Base-by-base conservation (phyloP, 768 basidiomycete species). In the Leccinum ochraceum region DNA sequence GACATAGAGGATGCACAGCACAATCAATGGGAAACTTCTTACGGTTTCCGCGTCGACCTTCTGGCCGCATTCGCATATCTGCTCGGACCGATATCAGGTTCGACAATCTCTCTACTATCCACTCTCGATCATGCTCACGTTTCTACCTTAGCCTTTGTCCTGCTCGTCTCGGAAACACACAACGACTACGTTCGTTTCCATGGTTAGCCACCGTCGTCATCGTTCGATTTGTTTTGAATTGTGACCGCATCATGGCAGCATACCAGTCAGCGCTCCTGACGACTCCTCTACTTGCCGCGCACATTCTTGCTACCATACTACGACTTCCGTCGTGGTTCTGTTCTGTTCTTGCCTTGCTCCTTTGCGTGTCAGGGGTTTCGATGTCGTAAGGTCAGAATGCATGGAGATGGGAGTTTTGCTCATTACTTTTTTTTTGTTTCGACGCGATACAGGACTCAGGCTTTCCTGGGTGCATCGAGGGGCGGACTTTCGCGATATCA, bases 181-280 rank as follows among this genome's bases (percentile, higher is more conserved):
- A 89, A 88, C 66, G 87, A 91, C 72, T 88, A 84, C 63, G 84
- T 91, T 60, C 85, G 90, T 56, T 92, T 91, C 70, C 89, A 90
- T 69, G 87, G 89, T 89, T 56, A 67, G 82, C 69, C 16, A 37
- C 56, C 39, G 7, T n/a, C 28, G 48, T 56, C 50, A 32, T 50
- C 57, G 34, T 39, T 57, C 54, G 56, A 53, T 64, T 53, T 56
- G 3, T 32, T 44, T 56, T 57, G 56, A 51, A 57, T 53, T 34
- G n/a, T 62, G 54, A 56, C 57, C 39, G 20, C 52, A 34, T 61
- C 30, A 30, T 30, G 30, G 22, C 69, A 93, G 91, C 88, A 32
- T 92, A 92, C 69, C 90, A 92, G 74, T 89, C 89, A 11, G 89
- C 88, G 4, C 78, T 93, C 13, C 72, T 90, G 48, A 84, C 85